Evolutionary conservation across 176 grass and related monocot species (phyloP), one percentile per base, ranked within the genome.

Genomic region (Carex scoparia): DNA sequence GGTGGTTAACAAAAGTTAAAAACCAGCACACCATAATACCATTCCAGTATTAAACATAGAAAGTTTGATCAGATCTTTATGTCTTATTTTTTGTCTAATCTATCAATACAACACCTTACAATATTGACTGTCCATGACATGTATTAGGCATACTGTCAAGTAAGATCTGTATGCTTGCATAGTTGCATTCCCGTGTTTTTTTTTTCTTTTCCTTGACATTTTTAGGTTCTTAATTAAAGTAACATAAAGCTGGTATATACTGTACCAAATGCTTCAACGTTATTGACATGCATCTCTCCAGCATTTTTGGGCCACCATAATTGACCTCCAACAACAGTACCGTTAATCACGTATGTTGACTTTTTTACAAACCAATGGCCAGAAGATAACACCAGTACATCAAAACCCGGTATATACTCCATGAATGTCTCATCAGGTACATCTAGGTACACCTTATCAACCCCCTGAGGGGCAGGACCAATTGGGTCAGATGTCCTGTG

Each of bases 321-420:
- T 75, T 98, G 95, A 78, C 95, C 95, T 81, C 92, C 95, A 35
- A 98, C 84, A 84, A 91, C 77, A 69, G 85, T 61, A 30, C 68
- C 82, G n/a, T 94, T 93, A 61, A 87, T 73, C 68, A 93, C 77
- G 72, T 94, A 98, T 23, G 91, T 91, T 35, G 92, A 94, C 75
- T 76, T 79, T 67, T 98, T 98, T 53, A 92, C 91, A 63, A 98
- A 98, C 95, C 95, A 98, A 72, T 97, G 95, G 33, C 95, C 92
- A 2, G 95, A 97, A 65, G 93, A 98, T 10, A 98, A 88, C 69
- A 98, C 91, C 4, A 98, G 44, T n/a, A 98, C 91, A 88, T 98
- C 95, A 84, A 98, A 98, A 15, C 46, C 83, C 62, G 89, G 91
- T 84, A 98, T 56, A 55, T 79, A 89, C 62, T 93, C 89, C 95